Evolutionary conservation across 2,329 filamentous ascomycete species (phyloP).

Genomic region (Alternaria sp.): DNA sequence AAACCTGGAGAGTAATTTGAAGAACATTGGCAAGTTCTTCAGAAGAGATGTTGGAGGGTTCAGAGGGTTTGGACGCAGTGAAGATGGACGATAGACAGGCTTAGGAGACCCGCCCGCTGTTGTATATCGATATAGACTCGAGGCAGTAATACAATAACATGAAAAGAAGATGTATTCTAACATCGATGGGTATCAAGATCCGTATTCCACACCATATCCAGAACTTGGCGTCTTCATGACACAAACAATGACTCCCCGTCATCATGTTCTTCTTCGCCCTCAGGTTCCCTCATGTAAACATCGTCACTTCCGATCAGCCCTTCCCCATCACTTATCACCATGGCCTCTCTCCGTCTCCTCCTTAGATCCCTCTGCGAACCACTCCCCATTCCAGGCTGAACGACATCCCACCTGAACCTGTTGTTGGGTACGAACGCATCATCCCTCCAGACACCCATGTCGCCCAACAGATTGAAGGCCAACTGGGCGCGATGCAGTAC

Average conservation of each 20-base stretch:
- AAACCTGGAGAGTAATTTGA: constrained; percentile 90
- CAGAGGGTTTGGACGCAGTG: constrained; percentile 45
- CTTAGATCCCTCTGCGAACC: constrained; percentile 73
- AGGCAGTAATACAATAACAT: not conserved
- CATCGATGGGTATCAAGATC: not conserved
- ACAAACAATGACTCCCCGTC: not conserved
- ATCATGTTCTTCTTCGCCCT: constrained; percentile 16
- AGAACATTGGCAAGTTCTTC: constrained; percentile 97
- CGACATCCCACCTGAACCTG: not conserved
- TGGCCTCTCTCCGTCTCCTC: constrained; percentile 80
- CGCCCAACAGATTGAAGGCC: constrained; percentile 35
- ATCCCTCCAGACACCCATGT: constrained; percentile 27
- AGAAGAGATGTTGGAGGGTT: constrained; percentile 75
- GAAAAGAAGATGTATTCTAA: not conserved
- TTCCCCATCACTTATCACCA: constrained; percentile 89
- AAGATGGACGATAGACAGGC: constrained; percentile 32
- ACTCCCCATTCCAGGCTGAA: constrained; percentile 34
- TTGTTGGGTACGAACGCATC: constrained; percentile 5
- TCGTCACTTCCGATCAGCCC: constrained; percentile 74
- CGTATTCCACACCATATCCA: not conserved
- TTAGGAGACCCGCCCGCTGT: not conserved
- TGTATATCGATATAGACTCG: not conserved
- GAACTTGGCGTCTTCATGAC: not conserved
- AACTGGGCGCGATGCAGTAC: constrained; percentile 29
- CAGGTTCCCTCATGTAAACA: constrained; percentile 68